These are phyloP conservation scores for Lolium multiflorum DNA, from an alignment of 176 grass and related monocot species.

Conservation along the genomic window DNA sequence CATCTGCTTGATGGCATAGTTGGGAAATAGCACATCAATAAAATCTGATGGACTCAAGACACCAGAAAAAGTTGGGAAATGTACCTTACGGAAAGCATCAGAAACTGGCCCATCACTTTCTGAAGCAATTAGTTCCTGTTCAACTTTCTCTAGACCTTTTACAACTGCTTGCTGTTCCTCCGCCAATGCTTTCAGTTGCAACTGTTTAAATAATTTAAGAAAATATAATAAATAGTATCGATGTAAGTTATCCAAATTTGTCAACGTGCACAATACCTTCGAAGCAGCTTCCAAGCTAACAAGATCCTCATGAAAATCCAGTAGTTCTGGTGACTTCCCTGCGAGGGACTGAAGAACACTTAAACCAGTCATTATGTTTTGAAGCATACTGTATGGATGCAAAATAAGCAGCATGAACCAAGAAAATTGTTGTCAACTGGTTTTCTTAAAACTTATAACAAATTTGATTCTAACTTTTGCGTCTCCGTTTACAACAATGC, in stretches of 20 bases:
- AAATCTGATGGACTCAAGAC: background rate
- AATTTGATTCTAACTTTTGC: background rate
- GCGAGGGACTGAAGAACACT: slow-evolving; percentile 81
- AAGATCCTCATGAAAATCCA: slow-evolving; percentile 91
- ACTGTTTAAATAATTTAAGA: slow-evolving; percentile 60
- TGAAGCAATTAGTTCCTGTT: slow-evolving; percentile 78
- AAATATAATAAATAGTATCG: slow-evolving; percentile 34
- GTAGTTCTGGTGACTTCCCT: slow-evolving; percentile 70
- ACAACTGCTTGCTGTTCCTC: slow-evolving; percentile 84
- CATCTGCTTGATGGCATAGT: background rate
- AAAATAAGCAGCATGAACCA: slow-evolving; percentile 31
- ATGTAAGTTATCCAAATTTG: slow-evolving; percentile 32
- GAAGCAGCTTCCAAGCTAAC: slow-evolving; percentile 84
- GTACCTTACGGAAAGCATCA: slow-evolving; percentile 80
- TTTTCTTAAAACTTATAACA: slow-evolving; percentile 10
- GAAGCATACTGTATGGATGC: slow-evolving; percentile 40
- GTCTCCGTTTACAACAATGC: background rate
- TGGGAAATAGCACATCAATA: slow-evolving; percentile 18
- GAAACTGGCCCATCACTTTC: slow-evolving; percentile 87
- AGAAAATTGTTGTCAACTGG: slow-evolving; percentile 3
- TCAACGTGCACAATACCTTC: slow-evolving; percentile 65
- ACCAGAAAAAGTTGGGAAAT: slow-evolving; percentile 2
- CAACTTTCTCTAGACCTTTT: slow-evolving; percentile 89
- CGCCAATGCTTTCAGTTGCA: slow-evolving; percentile 85
- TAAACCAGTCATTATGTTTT: slow-evolving; percentile 50